Base-by-base conservation (phyloP, 2,329 filamentous ascomycete genomes). In the Claviceps paspali region DNA sequence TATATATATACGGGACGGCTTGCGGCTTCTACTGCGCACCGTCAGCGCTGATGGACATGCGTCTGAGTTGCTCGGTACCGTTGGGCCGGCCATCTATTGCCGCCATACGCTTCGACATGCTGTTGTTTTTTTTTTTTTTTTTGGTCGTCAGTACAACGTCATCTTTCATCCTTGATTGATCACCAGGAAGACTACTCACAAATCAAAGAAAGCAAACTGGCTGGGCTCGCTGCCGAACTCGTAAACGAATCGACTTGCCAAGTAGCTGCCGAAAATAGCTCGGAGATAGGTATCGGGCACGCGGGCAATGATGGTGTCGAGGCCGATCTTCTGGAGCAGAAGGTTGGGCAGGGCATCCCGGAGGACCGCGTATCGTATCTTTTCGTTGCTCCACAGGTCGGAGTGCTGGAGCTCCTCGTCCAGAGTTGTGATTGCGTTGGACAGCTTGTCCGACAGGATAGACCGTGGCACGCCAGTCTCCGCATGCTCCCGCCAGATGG, bases 181-280 rank as follows among this genome's bases (percentile, higher is more conserved):
- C 12, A 10, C 14, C 23, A 11, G 6, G 6, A 10, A 24, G 2
- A n/a, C 10, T 19, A 80, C 82, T 76, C 65, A 87, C 82, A 96
- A 98, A 57, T 93, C 85, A 62, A 93, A 98, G 70, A 98, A 98
- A 28, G 88, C 86, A 65, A 98, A 96, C 53, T 95, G 88, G 65
- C 81, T 91, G 5, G 91, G 87, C 47, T 75, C 79, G 56, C 86
- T 87, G 52, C 91, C 91, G 56, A 88, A 91, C 57, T 93, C 77
- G 60, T 98, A 98, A 29, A 98, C 85, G 57, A 98, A 98, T 30
- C 91, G 81, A 53, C 82, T 92, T 34, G 91, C 88, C 47, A 98
- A 69, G 62, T 88, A 95, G 56, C 83, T 92, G 48, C 91, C 91
- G 54, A 98, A 98, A 56, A 98, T 96, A 46, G 87, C 81, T 47